Evolutionary conservation across 2,329 filamentous ascomycete genomes (phyloP), one percentile per base, ranked within the genome.

Genomic region (Verticillium nonalfalfae): DNA sequence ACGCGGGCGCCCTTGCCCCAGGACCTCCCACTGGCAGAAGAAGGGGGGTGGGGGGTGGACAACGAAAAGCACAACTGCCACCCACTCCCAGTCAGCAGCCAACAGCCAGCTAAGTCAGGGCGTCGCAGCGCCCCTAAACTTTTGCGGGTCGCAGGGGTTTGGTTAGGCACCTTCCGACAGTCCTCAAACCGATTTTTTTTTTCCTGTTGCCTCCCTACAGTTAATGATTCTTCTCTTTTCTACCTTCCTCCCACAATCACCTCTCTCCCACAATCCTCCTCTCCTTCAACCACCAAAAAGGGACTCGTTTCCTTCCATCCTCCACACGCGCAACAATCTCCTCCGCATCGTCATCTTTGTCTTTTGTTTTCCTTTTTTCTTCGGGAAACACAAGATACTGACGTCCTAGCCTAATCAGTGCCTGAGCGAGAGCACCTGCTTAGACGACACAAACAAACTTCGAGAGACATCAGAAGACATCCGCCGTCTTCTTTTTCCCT

Each of bases 321-420:
- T 66, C 61, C 61, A 45, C 54, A 21, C 11, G n/a, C 45, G 45
- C 21, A 62, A 40, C 38, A 39, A 61, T 59, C 60, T 60, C 66
- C 35, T 70, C 58, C 59, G 64, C 64, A 63, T 65, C 62, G 60
- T 58, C 61, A 60, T 61, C 57, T 62, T 64, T 73, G 74, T 75
- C 73, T 71, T 76, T 78, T 71, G 74, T 77, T 73, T 73, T 75
- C 79, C 74, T 72, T 71, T 75, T 77, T 74, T 77, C 76, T 71
- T 71, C 75, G 72, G 75, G 72, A 73, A 68, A 69, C 61, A 61
- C 61, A 62, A 61, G 62, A 58, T 60, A 40, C 57, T 50, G 65
- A 66, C 45, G 45, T 52, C n/a, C 45, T 52, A 61, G 45, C 58
- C 54, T 65, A 63, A 65, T 63, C 58, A 36, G 63, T 66, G 63